Conservation (phyloP, 495 filamentous ascomycete species). For the Aspergillus kassunensis region DNA sequence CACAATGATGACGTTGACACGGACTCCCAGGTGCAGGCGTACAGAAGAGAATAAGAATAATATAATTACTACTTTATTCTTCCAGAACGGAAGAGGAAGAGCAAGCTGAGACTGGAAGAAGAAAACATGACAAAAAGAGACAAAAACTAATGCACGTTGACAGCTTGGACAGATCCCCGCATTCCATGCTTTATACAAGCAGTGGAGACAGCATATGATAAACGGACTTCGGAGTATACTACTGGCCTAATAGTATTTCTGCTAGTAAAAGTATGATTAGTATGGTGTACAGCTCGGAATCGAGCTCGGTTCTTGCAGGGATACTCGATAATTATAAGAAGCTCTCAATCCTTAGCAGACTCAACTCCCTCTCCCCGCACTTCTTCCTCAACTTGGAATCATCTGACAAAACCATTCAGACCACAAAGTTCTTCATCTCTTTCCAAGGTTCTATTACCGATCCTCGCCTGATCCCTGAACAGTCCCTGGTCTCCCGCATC, state of each 20-base stretch:
- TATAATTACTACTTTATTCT: too few relatives aligned
- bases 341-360: neutral
- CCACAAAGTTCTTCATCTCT: slow-evolving; percentile 3
- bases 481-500: slow-evolving; percentile 4
- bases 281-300: slow-evolving; percentile 3
- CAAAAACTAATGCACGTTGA: neutral
- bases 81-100: too few relatives aligned
- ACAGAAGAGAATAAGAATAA: too few relatives aligned
- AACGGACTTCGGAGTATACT: too few relatives aligned
- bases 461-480: slow-evolving; percentile 2
- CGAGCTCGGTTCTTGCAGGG: slow-evolving; percentile 8
- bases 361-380: slow-evolving; percentile 13
- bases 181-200: neutral
- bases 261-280: slow-evolving; percentile 1
- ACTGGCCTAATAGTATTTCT: neutral
- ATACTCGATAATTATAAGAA: slow-evolving; percentile 10
- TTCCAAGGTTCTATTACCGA: neutral
- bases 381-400: slow-evolving; percentile 11
- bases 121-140: neutral
- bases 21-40: neutral
- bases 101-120: too few relatives aligned
- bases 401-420: slow-evolving; percentile 12
- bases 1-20: neutral
- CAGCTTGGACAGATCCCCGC: slow-evolving; percentile 4
- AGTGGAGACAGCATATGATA: too few relatives aligned